Evolutionary conservation across 2,329 filamentous ascomycete genomes (phyloP).

Genomic region (Pseudocercospora cruenta): DNA sequence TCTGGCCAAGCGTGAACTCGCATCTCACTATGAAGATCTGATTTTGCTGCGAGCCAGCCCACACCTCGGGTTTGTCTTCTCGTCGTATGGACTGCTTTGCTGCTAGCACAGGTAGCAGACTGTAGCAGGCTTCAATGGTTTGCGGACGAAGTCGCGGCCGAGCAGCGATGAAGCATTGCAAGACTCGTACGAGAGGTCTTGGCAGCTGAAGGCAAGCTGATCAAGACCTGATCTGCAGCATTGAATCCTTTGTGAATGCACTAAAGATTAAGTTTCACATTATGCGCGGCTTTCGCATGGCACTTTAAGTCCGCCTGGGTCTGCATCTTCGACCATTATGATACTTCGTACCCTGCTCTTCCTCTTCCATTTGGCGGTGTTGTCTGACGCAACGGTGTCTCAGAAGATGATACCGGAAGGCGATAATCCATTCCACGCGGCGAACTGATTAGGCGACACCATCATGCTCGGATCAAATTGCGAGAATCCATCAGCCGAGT

Average conservation of each 20-base stretch:
- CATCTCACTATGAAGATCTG: too few species aligned
- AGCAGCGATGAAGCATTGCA: too few species aligned
- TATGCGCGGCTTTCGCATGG: neutral
- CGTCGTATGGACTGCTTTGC: too few species aligned
- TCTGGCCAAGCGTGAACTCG: too few species aligned
- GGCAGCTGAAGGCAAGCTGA: too few species aligned
- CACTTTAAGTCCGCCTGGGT: neutral
- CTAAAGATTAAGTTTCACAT: neutral
- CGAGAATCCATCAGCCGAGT: conserved; percentile 31
- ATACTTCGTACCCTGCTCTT: neutral
- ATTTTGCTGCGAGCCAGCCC: too few species aligned
- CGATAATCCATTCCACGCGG: conserved; percentile 32
- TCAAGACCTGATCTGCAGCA: neutral
- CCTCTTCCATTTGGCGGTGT: neutral
- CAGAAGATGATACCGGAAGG: conserved; percentile 35
- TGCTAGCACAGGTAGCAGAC: too few species aligned
- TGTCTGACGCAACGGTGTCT: conserved; percentile 1
- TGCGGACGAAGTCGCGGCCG: too few species aligned
- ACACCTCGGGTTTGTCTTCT: too few species aligned
- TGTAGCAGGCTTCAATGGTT: too few species aligned
- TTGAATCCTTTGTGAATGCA: neutral
- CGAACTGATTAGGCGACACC: conserved; percentile 31
- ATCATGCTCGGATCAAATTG: conserved; percentile 36
- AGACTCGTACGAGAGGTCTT: too few species aligned
- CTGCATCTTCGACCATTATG: neutral